Conservation (phyloP, 805 yeast genomes). For the Candida easanensis region DNA sequence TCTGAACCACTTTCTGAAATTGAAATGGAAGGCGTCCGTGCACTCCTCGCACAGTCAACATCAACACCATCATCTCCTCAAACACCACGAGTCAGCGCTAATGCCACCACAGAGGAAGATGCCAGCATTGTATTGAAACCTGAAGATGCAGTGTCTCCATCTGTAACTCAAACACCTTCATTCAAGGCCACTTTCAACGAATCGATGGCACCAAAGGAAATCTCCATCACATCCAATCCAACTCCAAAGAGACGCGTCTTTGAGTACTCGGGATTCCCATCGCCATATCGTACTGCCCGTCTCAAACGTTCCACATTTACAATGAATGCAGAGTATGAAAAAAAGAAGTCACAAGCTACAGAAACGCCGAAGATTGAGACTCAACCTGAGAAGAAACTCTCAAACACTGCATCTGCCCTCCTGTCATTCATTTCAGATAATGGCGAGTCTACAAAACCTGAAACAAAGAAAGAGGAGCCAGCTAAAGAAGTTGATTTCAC, state of each 20-base stretch:
- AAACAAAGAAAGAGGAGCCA: constrained; percentile 5
- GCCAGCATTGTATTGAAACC: constrained; percentile 14
- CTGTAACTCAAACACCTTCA: constrained; percentile 27
- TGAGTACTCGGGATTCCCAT: constrained; percentile 36
- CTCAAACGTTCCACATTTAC: constrained; percentile 19
- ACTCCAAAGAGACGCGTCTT: constrained; percentile 32
- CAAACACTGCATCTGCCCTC: constrained; percentile 49
- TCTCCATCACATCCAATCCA: constrained; percentile 18
- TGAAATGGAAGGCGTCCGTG: constrained; percentile 79
- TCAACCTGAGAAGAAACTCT: constrained; percentile 30
- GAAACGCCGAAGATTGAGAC: constrained; percentile 3
- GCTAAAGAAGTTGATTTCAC: constrained; percentile 25
- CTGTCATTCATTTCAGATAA: constrained; percentile 41
- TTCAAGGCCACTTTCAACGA: constrained; percentile 34
- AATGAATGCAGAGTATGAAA: constrained; percentile 7
- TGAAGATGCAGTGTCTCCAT: constrained; percentile 2
- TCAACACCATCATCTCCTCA: constrained; percentile 25
- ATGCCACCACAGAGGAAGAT: constrained; percentile 4
- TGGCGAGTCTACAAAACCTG: constrained; percentile 10
- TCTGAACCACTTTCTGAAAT: constrained; percentile 66
- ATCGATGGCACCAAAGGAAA: constrained; percentile 1
- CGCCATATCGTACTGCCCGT: constrained; percentile 37
- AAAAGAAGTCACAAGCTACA: constrained; percentile 6
- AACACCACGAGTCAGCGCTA: not conserved
- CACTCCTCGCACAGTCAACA: constrained; percentile 47